Conservation (phyloP, 768 basidiomycete species). For the Boletus rubropictus region DNA sequence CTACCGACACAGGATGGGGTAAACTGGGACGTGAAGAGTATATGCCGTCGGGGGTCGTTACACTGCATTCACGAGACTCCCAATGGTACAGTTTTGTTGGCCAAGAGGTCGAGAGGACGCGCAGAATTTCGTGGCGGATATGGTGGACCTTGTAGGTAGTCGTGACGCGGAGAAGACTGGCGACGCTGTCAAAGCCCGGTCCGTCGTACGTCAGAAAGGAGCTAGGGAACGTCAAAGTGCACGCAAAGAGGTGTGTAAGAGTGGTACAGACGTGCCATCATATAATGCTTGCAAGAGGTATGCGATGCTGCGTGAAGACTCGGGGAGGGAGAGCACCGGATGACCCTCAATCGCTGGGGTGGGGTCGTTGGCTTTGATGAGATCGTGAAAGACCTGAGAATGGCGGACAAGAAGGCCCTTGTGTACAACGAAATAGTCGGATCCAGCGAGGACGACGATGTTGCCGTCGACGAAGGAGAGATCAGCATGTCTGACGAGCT, state of each 20-base stretch:
- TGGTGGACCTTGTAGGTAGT: constrained; percentile 59
- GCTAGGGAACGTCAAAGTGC: constrained; percentile 28
- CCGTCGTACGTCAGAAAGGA: constrained; percentile 43
- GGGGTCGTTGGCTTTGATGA: constrained; percentile 32
- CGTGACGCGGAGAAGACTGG: constrained; percentile 54
- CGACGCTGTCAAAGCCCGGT: constrained; percentile 47
- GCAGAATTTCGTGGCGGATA: constrained; percentile 53
- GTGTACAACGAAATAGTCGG: constrained; percentile 65
- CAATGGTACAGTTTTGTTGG: constrained; percentile 57
- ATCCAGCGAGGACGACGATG: constrained; percentile 52
- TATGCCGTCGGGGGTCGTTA: constrained; percentile 42
- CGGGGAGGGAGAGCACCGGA: constrained; percentile 49
- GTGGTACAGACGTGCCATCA: constrained; percentile 55
- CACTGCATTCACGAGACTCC: constrained; percentile 61
- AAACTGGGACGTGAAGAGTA: constrained; percentile 52
- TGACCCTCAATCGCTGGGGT: constrained; percentile 44
- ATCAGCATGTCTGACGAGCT: constrained; percentile 41
- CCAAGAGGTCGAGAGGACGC: constrained; percentile 49
- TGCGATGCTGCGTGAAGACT: constrained; percentile 51
- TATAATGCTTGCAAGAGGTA: constrained; percentile 61
- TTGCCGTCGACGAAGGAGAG: constrained; percentile 69
- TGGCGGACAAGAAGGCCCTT: constrained; percentile 59
- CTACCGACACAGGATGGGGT: constrained; percentile 65
- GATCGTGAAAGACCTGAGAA: constrained; percentile 44
- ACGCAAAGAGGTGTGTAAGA: not conserved